A percentile compares a stretch with the other conserved stretches of the same genome.
These are phyloP conservation scores for Aspergillus ostianus DNA, from an alignment of 495 filamentous ascomycete genomes.

Conservation along the genomic window DNA sequence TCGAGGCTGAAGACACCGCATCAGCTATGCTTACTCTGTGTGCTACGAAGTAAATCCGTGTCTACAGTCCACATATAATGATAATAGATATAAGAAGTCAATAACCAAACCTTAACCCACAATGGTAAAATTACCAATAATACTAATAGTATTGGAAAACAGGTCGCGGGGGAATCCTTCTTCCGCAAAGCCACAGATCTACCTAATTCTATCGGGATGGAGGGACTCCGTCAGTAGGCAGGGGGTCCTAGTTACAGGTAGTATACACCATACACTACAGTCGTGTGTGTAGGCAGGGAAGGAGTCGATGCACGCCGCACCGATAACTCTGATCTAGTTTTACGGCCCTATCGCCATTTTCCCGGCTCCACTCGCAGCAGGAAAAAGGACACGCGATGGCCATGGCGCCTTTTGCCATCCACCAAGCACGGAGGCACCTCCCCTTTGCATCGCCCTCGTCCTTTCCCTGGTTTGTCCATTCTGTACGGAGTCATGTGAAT, in stretches of 20 bases:
- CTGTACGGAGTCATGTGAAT: neutral
- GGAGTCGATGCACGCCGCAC: constrained; percentile 13
- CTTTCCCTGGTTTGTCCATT: no score
- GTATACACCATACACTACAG: no score
- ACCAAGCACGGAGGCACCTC: constrained; percentile 5
- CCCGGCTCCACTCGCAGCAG: constrained; percentile 19
- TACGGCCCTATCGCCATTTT: constrained; percentile 16
- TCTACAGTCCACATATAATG: no score
- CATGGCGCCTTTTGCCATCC: constrained; percentile 13
- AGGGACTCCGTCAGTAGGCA: no score
- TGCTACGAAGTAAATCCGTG: no score
- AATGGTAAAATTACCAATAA: neutral
- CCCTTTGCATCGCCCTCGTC: no score
- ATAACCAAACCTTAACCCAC: neutral
- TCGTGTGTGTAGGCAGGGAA: neutral
- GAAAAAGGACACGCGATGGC: constrained; percentile 22
- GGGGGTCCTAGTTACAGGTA: no score
- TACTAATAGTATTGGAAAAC: neutral
- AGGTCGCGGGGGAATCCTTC: neutral
- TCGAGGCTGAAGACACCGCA: no score
- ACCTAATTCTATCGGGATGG: neutral
- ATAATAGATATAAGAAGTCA: neutral
- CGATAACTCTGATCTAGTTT: constrained; percentile 17
- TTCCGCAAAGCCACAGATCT: neutral
- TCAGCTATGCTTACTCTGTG: no score